Conservation (phyloP, 257 asterid species). For the Nicotiana obtusifolia region DNA sequence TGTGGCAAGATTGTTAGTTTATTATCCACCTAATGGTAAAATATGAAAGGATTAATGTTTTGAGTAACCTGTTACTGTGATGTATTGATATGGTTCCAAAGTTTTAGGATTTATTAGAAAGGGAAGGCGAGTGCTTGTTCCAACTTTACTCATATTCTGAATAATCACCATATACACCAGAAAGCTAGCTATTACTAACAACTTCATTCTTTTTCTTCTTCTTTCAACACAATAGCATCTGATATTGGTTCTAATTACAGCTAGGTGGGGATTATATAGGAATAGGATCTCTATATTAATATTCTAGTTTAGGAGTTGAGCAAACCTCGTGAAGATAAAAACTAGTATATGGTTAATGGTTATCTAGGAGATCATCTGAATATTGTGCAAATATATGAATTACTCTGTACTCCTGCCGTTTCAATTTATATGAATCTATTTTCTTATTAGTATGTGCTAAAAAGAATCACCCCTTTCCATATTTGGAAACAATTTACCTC, state of each 20-base stretch:
- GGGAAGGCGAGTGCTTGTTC: conserved; percentile 16
- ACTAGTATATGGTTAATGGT: neutral
- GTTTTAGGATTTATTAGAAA: conserved; percentile 6
- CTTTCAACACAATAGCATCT: neutral
- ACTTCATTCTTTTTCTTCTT: conserved; percentile 18
- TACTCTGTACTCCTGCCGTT: too few relatives aligned
- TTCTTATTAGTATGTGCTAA: too few relatives aligned
- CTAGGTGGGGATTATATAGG: conserved; percentile 6
- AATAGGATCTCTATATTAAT: neutral
- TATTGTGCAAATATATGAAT: neutral
- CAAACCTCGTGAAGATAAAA: neutral
- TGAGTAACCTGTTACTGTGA: conserved; percentile 28
- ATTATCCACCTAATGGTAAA: neutral
- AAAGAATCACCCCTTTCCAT: too few relatives aligned
- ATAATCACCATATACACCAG: conserved; percentile 11
- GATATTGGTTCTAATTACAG: neutral
- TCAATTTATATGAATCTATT: too few relatives aligned
- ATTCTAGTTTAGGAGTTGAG: neutral
- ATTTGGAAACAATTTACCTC: too few relatives aligned
- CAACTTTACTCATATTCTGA: neutral
- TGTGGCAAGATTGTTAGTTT: neutral
- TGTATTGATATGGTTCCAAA: conserved; percentile 17
- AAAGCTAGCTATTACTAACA: neutral
- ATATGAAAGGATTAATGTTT: neutral
- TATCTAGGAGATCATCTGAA: neutral